Evolutionary conservation across 345 rosid species (phyloP).

Genomic region (Euphorbia pulcherrima): DNA sequence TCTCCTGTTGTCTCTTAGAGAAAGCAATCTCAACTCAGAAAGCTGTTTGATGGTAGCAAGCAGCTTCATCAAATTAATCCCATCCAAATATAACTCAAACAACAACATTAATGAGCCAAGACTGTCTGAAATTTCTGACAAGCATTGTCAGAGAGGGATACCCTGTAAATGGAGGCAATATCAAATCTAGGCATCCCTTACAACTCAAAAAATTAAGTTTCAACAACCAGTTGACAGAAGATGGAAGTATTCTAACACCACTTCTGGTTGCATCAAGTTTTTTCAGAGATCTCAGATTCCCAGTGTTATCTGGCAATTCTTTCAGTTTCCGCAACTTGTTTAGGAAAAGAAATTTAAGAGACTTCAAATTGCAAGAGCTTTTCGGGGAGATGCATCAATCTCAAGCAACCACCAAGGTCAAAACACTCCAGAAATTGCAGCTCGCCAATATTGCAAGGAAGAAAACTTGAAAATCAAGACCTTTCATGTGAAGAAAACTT

Average conservation of each 20-base stretch:
- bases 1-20: no score
- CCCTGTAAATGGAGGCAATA: neutral
- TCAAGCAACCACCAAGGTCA: constrained; percentile 18
- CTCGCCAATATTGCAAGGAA: neutral
- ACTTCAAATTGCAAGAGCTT: constrained; percentile 16
- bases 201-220: neutral
- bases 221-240: neutral
- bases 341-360: neutral
- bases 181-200: neutral
- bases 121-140: neutral
- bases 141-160: neutral
- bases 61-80: neutral
- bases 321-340: neutral
- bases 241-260: neutral
- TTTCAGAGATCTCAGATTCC: neutral
- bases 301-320: neutral
- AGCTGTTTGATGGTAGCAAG: no score
- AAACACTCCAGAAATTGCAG: constrained; percentile 24
- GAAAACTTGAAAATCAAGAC: neutral
- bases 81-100: neutral
- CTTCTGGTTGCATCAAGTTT: neutral
- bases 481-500: neutral
- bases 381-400: constrained; percentile 30
- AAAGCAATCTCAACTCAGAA: no score
- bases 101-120: neutral